These are phyloP conservation scores for Neofusicoccum parvum DNA, from an alignment of 2,329 filamentous ascomycete species.

Conservation along the genomic window DNA sequence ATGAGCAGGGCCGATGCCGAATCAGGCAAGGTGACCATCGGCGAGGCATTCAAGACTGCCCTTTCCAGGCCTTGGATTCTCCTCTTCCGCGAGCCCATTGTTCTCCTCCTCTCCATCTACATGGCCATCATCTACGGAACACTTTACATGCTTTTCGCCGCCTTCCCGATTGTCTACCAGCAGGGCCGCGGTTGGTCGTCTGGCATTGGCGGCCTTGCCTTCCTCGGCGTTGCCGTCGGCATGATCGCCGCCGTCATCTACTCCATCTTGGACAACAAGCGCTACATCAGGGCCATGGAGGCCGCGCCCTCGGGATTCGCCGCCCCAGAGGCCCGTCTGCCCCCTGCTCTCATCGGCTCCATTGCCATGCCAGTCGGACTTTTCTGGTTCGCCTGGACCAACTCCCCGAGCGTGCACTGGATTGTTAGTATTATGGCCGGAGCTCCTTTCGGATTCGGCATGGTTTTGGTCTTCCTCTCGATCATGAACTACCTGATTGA, in stretches of 20 bases:
- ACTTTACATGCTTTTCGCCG: constrained; percentile 54
- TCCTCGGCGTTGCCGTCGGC: constrained; percentile 51
- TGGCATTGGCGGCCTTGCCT: constrained; percentile 51
- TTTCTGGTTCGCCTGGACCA: constrained; percentile 74
- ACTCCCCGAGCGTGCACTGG: constrained; percentile 55
- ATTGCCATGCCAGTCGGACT: constrained; percentile 62
- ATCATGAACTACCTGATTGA: constrained; percentile 70
- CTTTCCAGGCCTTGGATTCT: constrained; percentile 52
- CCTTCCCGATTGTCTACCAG: constrained; percentile 61
- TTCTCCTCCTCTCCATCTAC: constrained; percentile 52
- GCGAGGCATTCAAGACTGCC: constrained; percentile 45
- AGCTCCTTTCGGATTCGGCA: constrained; percentile 48
- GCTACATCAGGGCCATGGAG: constrained; percentile 44
- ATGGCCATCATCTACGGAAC: constrained; percentile 54
- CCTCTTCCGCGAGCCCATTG: constrained; percentile 54
- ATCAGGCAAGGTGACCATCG: constrained; percentile 17
- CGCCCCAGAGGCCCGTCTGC: constrained; percentile 23
- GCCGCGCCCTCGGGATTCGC: constrained; percentile 31
- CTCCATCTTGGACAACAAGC: constrained; percentile 42
- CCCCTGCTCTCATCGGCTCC: constrained; percentile 17
- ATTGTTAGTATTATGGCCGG: constrained; percentile 56
- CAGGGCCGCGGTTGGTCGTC: constrained; percentile 54
- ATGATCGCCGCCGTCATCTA: constrained; percentile 44
- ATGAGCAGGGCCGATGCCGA: constrained; percentile 21
- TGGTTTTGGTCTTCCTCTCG: constrained; percentile 38